These are phyloP conservation scores for Coemansia sp. DNA, from an alignment of 371 early-diverging fungal genomes.

Conservation along the genomic window DNA sequence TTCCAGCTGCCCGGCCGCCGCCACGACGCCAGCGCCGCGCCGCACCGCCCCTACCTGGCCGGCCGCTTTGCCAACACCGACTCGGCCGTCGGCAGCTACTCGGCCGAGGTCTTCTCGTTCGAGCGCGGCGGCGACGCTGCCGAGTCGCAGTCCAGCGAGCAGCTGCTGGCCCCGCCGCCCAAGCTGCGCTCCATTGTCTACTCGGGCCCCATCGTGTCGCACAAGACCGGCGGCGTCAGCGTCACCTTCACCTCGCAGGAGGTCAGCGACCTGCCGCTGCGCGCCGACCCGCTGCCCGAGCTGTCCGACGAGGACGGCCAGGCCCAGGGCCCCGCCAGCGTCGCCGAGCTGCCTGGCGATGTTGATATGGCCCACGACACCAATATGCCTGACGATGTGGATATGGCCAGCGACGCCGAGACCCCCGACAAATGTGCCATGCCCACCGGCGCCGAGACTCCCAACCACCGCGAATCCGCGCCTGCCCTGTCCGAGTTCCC, in stretches of 20 bases:
- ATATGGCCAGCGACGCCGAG: neutral
- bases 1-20: conserved; percentile 24
- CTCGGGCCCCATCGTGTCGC: conserved; percentile 40
- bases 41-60: conserved; percentile 30
- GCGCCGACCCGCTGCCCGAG: conserved; percentile 12
- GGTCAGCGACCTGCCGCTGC: conserved; percentile 36
- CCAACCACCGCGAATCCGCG: too few species aligned
- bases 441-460: too few species aligned
- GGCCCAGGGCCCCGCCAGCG: neutral
- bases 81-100: conserved; percentile 36
- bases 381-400: neutral
- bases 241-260: conserved; percentile 46
- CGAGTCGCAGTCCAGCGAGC: conserved; percentile 9
- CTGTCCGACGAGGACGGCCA: conserved; percentile 14
- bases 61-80: conserved; percentile 42
- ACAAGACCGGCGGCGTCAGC: conserved; percentile 44
- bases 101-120: conserved; percentile 36
- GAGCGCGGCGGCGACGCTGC: conserved; percentile 19
- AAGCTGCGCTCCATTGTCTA: conserved; percentile 42
- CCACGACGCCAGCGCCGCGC: neutral
- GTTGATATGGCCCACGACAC: neutral
- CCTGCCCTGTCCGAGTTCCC: conserved; percentile 1
- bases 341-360: neutral
- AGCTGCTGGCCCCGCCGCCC: conserved; percentile 8
- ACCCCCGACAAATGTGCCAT: too few species aligned